These are phyloP conservation scores for Suhomyces bolitotheri DNA, from an alignment of 1,139 yeast genomes.

Conservation along the genomic window DNA sequence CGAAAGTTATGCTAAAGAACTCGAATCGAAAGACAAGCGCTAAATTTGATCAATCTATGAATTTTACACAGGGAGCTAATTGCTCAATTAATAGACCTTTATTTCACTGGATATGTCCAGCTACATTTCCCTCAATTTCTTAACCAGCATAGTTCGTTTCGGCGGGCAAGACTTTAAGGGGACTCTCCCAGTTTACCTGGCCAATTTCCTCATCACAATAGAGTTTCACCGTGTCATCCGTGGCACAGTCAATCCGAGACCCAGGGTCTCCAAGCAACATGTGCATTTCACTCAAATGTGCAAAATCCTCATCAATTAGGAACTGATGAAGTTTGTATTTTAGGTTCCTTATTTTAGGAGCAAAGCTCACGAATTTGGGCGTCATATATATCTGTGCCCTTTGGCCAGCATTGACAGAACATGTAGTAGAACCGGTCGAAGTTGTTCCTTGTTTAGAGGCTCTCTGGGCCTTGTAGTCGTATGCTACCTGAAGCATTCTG, in stretches of 20 bases:
- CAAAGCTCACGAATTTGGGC: conserved; percentile 19
- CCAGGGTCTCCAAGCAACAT: conserved; percentile 16
- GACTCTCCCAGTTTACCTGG: conserved; percentile 22
- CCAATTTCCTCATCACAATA: conserved; percentile 24
- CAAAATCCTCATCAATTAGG: conserved; percentile 16
- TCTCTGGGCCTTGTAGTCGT: not conserved
- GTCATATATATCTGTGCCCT: conserved; percentile 25
- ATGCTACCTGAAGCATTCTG: not conserved
- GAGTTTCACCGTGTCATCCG: conserved; percentile 25
- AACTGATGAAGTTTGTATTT: conserved; percentile 12
- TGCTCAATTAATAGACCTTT: too few species aligned
- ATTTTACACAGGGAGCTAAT: too few species aligned
- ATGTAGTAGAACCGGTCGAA: conserved; percentile 17
- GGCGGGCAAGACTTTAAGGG: conserved; percentile 17
- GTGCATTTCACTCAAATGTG: conserved; percentile 12
- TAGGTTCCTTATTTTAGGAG: conserved; percentile 16
- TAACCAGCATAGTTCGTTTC: too few species aligned
- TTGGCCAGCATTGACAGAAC: conserved; percentile 20
- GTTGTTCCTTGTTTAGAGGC: not conserved
- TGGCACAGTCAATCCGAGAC: conserved; percentile 23
- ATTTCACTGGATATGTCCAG: too few species aligned
- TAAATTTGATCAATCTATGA: too few species aligned
- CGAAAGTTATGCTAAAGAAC: conserved; percentile 2
- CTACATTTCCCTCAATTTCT: too few species aligned
- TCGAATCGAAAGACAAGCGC: not conserved